phyloP scores from a whole-genome alignment of 2,329 filamentous ascomycete genomes.

The Aspergillus pseudoviridinutans region DNA sequence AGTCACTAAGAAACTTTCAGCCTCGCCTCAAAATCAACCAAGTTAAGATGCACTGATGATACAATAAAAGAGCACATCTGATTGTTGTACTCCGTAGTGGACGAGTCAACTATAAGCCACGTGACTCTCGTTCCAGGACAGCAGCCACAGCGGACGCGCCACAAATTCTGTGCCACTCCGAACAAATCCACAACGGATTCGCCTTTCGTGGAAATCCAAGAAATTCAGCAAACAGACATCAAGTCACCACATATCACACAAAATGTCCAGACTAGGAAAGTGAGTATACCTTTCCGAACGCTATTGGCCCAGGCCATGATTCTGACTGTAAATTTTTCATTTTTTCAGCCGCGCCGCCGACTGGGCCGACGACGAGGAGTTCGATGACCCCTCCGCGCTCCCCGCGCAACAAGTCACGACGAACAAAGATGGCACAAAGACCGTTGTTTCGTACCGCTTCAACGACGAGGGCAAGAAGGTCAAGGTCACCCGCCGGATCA shows the following conservation, averaged over 20 bases:
- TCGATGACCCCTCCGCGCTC: slow-evolving; percentile 80
- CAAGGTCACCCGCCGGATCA: slow-evolving; percentile 94
- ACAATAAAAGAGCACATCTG: neutral
- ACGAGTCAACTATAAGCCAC: slow-evolving; percentile 10
- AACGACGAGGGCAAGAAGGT: slow-evolving; percentile 95
- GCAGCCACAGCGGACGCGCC: slow-evolving; percentile 33
- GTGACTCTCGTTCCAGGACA: slow-evolving; percentile 3
- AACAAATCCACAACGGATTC: slow-evolving; percentile 43
- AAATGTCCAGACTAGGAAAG: slow-evolving; percentile 47
- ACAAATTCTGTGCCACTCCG: slow-evolving; percentile 27
- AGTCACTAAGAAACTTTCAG: neutral
- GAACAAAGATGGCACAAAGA: slow-evolving; percentile 99
- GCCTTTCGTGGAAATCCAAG: slow-evolving; percentile 37
- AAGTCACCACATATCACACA: slow-evolving; percentile 27
- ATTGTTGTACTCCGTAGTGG: neutral
- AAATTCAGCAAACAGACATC: slow-evolving; percentile 32
- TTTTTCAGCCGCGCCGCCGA: slow-evolving; percentile 61
- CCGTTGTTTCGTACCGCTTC: slow-evolving; percentile 81
- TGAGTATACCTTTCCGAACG: slow-evolving; percentile 25
- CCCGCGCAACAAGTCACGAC: slow-evolving; percentile 83
- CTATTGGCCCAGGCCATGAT: neutral
- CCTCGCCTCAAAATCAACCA: neutral
- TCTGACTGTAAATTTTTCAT: slow-evolving; percentile 17
- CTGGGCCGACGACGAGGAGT: slow-evolving; percentile 90
- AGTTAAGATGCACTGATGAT: neutral